Base-by-base conservation (phyloP, 805 yeast genomes). In the Candida berthetii region DNA sequence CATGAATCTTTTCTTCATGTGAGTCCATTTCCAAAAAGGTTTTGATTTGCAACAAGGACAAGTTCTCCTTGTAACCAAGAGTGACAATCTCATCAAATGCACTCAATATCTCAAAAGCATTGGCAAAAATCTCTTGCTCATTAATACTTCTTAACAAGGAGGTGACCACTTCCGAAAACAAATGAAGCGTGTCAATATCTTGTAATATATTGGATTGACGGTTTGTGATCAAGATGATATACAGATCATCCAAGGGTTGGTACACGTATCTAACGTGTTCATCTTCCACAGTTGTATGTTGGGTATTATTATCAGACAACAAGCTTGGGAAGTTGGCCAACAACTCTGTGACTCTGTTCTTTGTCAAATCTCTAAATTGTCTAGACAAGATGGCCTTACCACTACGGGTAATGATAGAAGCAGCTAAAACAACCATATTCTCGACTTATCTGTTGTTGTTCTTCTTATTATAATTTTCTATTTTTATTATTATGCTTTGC, bases 1-100 rank as follows among this genome's bases (percentile, higher is more conserved):
- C 97, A 71, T 93, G 98, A 58, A 95, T 91, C 71, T 87, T 91
- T 68, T 93, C 99, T 66, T 93, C 99, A 62, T 93, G 97, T 33
- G 96, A 85, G 66, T 93, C 98, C 98, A 93, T 91, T 60, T 88
- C 91, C 68, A 93, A 71, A 65, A 86, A 91, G 11, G 95, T 86
- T 61, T 78, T 80, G 48, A 93, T 85, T 68, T 93, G 98, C 45
- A 80, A 62, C 49, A 83, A 61, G 1, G 93, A 78, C 49, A 91
- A 68, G 63, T 88, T 85, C 62, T 93, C 99, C 50, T 86, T 80
- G 69, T 83, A 88, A 15, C 99, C 99, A 65, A 87, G 71, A 40
- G 80, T 80, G 52, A 93, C 80, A 42, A 93, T 85, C 66, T 93
- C 99, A 62, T 93, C 99, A 57, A 93, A 91, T 3, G 97, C 95